Conservation (phyloP, 2,329 filamentous ascomycete genomes). For the Pezicula neosporulosa region DNA sequence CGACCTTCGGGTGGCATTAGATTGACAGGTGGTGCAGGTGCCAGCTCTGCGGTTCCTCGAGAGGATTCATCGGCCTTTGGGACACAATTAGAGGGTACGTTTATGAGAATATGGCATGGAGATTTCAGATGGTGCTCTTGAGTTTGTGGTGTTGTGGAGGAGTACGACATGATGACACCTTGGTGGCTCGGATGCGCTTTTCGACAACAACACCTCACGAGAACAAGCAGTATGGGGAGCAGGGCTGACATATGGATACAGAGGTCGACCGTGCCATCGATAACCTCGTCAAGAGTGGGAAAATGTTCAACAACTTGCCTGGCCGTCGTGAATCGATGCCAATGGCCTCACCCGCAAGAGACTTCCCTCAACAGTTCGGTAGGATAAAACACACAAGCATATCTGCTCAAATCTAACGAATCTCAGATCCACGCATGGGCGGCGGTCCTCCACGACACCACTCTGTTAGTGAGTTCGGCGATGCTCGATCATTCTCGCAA, state of each 20-base stretch:
- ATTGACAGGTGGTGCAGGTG: conserved; percentile 48
- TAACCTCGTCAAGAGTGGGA: conserved; percentile 94
- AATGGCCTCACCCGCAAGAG: conserved; percentile 52
- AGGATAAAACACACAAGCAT: conserved; percentile 32
- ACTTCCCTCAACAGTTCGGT: conserved; percentile 56
- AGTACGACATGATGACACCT: conserved; percentile 2
- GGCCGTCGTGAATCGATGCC: conserved; percentile 80
- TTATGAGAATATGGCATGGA: conserved; percentile 3
- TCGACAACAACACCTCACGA: neutral
- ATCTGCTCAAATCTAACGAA: conserved; percentile 9
- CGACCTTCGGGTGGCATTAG: conserved; percentile 4
- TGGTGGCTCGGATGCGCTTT: neutral
- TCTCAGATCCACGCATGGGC: conserved; percentile 66
- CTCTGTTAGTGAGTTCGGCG: conserved; percentile 76
- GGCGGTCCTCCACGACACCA: conserved; percentile 69
- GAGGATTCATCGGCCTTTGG: conserved; percentile 78
- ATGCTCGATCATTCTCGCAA: conserved; percentile 63
- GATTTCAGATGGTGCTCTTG: neutral
- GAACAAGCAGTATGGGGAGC: neutral
- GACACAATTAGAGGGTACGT: conserved; percentile 86
- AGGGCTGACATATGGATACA: conserved; percentile 34
- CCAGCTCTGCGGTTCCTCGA: conserved; percentile 69
- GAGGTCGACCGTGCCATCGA: conserved; percentile 96
- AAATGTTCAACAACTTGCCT: conserved; percentile 72
- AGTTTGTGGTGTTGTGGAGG: conserved; percentile 8